Conservation (phyloP, 2,329 filamentous ascomycete genomes). For the Fusarium pseudoanthophilum region DNA sequence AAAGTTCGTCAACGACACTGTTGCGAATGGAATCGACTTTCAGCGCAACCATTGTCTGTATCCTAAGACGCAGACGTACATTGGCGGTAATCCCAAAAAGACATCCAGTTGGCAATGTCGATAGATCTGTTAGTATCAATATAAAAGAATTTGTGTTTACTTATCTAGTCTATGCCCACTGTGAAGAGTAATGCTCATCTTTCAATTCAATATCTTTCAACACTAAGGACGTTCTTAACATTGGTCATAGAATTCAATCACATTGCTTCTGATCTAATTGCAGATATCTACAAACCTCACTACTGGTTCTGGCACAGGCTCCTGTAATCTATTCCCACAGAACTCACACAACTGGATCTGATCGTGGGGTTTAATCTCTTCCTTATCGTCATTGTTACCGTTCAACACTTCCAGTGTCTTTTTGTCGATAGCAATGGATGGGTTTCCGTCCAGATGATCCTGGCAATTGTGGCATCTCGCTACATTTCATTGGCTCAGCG, state of each 20-base stretch:
- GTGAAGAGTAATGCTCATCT: too few relatives aligned
- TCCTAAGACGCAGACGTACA: slow-evolving; percentile 12
- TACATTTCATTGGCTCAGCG: too few relatives aligned
- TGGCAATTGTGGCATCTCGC: background rate
- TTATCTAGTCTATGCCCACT: too few relatives aligned
- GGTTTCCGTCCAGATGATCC: background rate
- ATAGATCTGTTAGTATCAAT: background rate
- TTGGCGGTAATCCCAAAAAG: slow-evolving; percentile 1
- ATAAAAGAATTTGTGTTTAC: too few relatives aligned
- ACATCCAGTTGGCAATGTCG: slow-evolving; percentile 6
- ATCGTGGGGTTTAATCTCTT: background rate
- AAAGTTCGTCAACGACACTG: slow-evolving; percentile 35
- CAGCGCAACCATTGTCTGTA: slow-evolving; percentile 24
- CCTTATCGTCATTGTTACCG: background rate
- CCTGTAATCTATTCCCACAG: background rate
- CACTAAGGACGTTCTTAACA: too few relatives aligned
- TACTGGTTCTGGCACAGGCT: background rate
- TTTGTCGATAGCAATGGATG: background rate
- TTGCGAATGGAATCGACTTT: slow-evolving; percentile 3
- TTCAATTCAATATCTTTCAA: too few relatives aligned
- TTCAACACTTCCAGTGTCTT: background rate
- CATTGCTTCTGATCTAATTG: too few relatives aligned
- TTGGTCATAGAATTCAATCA: too few relatives aligned
- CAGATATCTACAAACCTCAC: too few relatives aligned
- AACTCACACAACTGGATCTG: background rate